phyloP scores from a whole-genome alignment of 1,284 basidiomycete species.

The Vanrija pseudolonga region DNA sequence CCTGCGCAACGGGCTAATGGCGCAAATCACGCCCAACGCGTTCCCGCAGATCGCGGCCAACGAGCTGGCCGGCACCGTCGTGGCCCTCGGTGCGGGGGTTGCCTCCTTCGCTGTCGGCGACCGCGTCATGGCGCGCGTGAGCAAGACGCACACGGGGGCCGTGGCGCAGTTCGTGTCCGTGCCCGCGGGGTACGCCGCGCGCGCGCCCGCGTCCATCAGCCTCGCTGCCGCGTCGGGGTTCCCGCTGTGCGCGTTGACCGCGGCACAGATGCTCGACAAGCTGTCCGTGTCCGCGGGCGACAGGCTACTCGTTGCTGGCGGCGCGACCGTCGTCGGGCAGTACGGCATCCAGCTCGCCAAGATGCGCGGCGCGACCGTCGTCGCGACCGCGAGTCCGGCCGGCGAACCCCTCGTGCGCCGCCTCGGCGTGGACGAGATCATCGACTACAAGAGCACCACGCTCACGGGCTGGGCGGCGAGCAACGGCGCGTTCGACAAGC shows the following conservation, averaged over 20 bases:
- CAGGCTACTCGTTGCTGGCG: slow-evolving; percentile 50
- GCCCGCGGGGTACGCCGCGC: slow-evolving; percentile 5
- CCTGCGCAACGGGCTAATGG: slow-evolving; percentile 13
- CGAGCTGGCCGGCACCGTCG: slow-evolving; percentile 52
- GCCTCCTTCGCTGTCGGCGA: slow-evolving; percentile 46
- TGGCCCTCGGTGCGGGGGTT: slow-evolving; percentile 32
- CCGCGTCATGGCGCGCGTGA: slow-evolving; percentile 51
- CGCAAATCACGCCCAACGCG: slow-evolving; percentile 18
- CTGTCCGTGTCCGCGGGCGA: slow-evolving; percentile 18
- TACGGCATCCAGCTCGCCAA: slow-evolving; percentile 53
- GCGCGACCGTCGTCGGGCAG: slow-evolving; percentile 51
- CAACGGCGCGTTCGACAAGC: slow-evolving; percentile 10
- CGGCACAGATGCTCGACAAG: slow-evolving; percentile 16
- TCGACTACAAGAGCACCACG: slow-evolving; percentile 35
- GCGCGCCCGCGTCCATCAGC: slow-evolving; percentile 10
- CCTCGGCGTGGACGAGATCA: slow-evolving; percentile 51
- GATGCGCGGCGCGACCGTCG: slow-evolving; percentile 50
- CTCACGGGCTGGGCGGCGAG: not conserved
- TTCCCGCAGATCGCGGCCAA: slow-evolving; percentile 11
- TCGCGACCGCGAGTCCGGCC: slow-evolving; percentile 50
- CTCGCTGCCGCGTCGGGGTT: slow-evolving; percentile 18
- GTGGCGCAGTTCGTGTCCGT: slow-evolving; percentile 48
- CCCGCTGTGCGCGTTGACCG: slow-evolving; percentile 20
- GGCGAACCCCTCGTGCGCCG: slow-evolving; percentile 49
- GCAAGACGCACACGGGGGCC: slow-evolving; percentile 40